Base-by-base conservation (phyloP, 2,329 filamentous ascomycete genomes). In the Lasiodiplodia sp. region DNA sequence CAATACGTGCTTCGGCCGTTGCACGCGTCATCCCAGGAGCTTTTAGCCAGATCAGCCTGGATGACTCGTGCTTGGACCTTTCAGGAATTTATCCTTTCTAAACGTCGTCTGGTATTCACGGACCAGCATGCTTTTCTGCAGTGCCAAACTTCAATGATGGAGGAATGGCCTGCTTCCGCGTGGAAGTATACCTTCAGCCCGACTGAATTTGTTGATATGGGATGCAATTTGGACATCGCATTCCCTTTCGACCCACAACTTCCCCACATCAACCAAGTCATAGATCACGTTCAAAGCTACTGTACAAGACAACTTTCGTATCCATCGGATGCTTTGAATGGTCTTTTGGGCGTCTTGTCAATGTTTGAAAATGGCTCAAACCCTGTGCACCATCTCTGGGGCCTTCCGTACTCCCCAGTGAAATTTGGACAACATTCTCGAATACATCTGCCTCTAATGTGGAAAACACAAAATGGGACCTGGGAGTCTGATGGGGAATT, bases 21-120 rank as follows among this genome's bases (percentile, higher is more conserved):
- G 14, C 83, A 85, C 25, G 8, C n/a, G 16, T 18, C 53, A 8
- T 56, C 31, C 18, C 28, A 56, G 14, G 28, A 37, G 10, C 53
- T 56, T 21, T 28, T 56, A 16, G 16, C 53, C 12, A 16, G 37
- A 6, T 56, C 53, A 8, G 53, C 7, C 5, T 71, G 69, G 70
- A 62, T 70, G 10, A 67, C 37, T 12, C 66, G 70, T 8, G 69
- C 62, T 0, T 71, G 70, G 70, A 69, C 68, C 40, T 55, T 68
- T 1, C 70, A 71, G 49, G 70, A 71, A 18, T 70, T 70, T 25
- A 4, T 71, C 8, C 67, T 70, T 12, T 71, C 70, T 1, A 67
- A 53, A 16, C 21, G 66, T 31, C 57, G 67, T 0, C 47, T 71
- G 14, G 31, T 70, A 4, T 69, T 66, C 31, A 69, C 68, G 3